phyloP scores from a whole-genome alignment of 768 basidiomycete genomes.

The Lentinus tigrinus region DNA sequence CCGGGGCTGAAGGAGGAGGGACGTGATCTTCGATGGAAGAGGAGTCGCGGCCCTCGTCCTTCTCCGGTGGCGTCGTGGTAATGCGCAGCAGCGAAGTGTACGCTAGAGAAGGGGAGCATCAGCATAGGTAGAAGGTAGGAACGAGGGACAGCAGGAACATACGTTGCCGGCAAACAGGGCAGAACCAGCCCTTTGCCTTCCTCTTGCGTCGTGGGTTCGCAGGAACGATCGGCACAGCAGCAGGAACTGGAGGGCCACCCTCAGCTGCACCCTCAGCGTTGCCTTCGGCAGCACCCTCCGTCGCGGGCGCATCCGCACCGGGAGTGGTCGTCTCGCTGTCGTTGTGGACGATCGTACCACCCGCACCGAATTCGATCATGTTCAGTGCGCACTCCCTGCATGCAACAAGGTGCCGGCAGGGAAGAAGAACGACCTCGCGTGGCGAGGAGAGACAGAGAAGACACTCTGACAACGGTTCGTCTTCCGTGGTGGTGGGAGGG shows the following conservation, averaged over 20 bases:
- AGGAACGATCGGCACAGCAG: conserved; percentile 12
- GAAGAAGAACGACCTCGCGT: conserved; percentile 88
- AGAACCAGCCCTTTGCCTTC: conserved; percentile 97
- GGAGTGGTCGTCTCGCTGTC: conserved; percentile 33
- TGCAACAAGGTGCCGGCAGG: conserved; percentile 91
- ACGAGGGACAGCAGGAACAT: conserved; percentile 35
- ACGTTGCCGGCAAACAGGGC: conserved; percentile 95
- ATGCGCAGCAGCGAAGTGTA: conserved; percentile 87
- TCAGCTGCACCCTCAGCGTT: conserved; percentile 12
- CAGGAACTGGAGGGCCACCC: conserved; percentile 18
- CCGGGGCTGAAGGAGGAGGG: conserved; percentile 1
- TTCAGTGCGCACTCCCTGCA: conserved; percentile 95
- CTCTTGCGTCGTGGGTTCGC: conserved; percentile 66
- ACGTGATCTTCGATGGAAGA: conserved; percentile 20
- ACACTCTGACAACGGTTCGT: conserved; percentile 84
- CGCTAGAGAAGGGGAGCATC: conserved; percentile 40
- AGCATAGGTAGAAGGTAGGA: not conserved
- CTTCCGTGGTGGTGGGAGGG: conserved; percentile 40
- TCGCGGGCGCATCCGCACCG: conserved; percentile 15
- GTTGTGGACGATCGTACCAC: conserved; percentile 74
- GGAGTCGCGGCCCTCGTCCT: conserved; percentile 30
- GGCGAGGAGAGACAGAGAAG: conserved; percentile 87
- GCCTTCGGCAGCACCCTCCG: conserved; percentile 9
- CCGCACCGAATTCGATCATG: conserved; percentile 97
- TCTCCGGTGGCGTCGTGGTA: conserved; percentile 62